Evolutionary conservation across 2,329 filamentous ascomycete species (phyloP).

Genomic region (Epichloe gansuensis): DNA sequence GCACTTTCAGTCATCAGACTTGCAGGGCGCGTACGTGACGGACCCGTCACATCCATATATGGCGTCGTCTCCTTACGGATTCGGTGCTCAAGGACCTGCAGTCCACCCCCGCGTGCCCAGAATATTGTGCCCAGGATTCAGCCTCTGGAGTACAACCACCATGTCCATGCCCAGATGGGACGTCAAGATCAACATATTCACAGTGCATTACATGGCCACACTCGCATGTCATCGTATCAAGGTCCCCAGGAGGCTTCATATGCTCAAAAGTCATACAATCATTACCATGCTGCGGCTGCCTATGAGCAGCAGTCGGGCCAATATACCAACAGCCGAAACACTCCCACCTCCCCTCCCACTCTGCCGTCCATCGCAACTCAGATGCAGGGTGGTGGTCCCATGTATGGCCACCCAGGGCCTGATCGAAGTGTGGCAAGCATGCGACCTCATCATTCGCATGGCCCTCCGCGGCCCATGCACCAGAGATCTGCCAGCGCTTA

Average conservation of each 20-base stretch:
- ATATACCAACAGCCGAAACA: constrained; percentile 1
- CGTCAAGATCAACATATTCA: neutral
- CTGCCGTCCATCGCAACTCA: constrained; percentile 15
- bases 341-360: constrained; percentile 7
- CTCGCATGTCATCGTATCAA: constrained; percentile 2
- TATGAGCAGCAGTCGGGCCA: neutral
- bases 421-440: neutral
- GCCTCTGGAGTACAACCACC: constrained; percentile 9
- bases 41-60: constrained; percentile 3
- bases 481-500: constrained; percentile 14
- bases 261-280: neutral
- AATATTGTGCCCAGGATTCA: constrained; percentile 14
- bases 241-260: neutral
- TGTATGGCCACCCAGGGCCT: neutral
- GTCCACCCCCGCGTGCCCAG: constrained; percentile 10
- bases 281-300: neutral
- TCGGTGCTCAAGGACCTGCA: neutral
- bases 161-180: neutral
- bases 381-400: constrained; percentile 3
- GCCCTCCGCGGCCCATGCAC: constrained; percentile 10
- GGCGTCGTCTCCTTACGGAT: constrained; percentile 5
- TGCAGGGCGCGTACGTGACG: neutral
- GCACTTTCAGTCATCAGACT: neutral
- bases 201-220: neutral
- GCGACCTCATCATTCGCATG: neutral